Conservation (phyloP, 192 early-diverging fungal species). For the Rhizoclosmatium sp. region DNA sequence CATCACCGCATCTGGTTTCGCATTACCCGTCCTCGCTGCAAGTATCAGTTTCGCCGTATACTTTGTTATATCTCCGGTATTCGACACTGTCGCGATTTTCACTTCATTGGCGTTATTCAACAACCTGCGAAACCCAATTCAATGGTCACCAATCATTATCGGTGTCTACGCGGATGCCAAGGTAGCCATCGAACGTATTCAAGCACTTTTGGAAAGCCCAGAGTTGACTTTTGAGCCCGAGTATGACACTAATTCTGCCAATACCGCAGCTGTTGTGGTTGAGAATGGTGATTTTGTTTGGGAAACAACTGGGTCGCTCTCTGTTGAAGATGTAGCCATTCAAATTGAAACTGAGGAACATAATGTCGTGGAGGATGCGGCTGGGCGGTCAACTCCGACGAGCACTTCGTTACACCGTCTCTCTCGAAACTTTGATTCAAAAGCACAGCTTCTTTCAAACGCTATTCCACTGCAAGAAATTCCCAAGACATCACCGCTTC, state of each 20-base stretch:
- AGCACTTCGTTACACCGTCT: neutral
- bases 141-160: conserved; percentile 38
- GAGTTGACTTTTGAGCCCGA: conserved; percentile 67
- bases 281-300: conserved; percentile 71
- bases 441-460: neutral
- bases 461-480: neutral
- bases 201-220: conserved; percentile 60
- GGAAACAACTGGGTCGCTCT: conserved; percentile 47
- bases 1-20: conserved; percentile 56
- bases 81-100: conserved; percentile 34
- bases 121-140: conserved; percentile 34
- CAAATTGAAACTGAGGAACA: neutral
- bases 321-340: conserved; percentile 6
- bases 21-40: conserved; percentile 54
- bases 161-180: conserved; percentile 53
- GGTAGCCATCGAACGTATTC: conserved; percentile 57
- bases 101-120: conserved; percentile 40
- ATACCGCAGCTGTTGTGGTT: conserved; percentile 59
- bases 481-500: neutral
- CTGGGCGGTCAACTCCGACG: neutral
- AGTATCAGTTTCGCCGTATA: conserved; percentile 56
- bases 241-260: neutral
- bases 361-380: neutral
- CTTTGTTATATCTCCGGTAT: conserved; percentile 36
- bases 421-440: neutral